phyloP scores from a whole-genome alignment of 176 grass and related monocot species.

The Eleusine indica region DNA sequence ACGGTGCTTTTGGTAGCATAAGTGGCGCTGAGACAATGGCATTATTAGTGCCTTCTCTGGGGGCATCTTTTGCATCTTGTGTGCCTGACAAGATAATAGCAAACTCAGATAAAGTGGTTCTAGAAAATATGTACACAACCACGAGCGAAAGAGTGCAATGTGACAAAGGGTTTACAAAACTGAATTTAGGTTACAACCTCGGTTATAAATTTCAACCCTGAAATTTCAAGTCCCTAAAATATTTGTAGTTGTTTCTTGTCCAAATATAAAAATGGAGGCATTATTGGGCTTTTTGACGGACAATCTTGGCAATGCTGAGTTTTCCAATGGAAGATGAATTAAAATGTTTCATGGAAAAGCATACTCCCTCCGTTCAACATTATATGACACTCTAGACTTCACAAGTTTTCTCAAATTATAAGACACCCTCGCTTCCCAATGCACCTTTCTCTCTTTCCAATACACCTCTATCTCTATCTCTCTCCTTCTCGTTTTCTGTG shows the following conservation, averaged over 20 bases:
- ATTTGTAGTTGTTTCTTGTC: background rate
- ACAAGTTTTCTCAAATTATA: too few species aligned
- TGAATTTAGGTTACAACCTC: background rate
- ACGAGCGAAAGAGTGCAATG: background rate
- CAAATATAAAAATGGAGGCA: background rate
- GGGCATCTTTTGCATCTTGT: slow-evolving; percentile 52
- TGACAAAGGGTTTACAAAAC: background rate
- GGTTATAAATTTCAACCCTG: background rate
- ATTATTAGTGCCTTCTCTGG: slow-evolving; percentile 51
- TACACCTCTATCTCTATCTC: too few species aligned
- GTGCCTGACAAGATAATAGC: slow-evolving; percentile 52
- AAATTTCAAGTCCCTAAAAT: background rate
- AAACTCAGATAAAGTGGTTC: slow-evolving; percentile 32
- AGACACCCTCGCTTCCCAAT: too few species aligned
- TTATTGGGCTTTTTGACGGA: too few species aligned
- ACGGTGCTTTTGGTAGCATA: slow-evolving; percentile 92
- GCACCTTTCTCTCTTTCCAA: too few species aligned
- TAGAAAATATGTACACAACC: background rate
- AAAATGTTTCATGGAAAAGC: background rate
- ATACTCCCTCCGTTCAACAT: background rate
- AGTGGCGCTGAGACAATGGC: slow-evolving; percentile 67
- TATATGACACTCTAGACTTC: too few species aligned
- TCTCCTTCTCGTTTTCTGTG: too few species aligned
- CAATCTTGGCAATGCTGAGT: background rate
- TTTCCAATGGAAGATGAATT: background rate